Percentiles rank a stretch among this genome's conserved stretches.
phyloP scores from a whole-genome alignment of 2,329 filamentous ascomycete genomes.

The Pseudocercospora fuligena region DNA sequence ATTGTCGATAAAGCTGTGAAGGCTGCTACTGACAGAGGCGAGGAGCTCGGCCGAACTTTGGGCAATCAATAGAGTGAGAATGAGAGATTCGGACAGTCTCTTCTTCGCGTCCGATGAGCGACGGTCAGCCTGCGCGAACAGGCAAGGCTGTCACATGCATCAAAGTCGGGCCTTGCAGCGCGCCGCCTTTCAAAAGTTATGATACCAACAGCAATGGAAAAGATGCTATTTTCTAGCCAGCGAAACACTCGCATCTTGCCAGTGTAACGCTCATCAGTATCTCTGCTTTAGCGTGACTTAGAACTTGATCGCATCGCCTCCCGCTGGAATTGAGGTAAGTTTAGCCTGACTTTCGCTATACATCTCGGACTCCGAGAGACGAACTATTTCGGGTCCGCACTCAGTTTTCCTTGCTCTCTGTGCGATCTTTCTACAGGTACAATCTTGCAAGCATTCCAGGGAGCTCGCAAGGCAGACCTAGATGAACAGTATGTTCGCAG shows the following conservation, averaged over 20 bases:
- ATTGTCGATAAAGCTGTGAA: conserved; percentile 37
- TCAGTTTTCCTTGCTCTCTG: not conserved
- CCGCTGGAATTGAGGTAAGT: not conserved
- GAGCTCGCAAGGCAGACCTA: not conserved
- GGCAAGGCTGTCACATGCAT: not conserved
- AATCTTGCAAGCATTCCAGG: not conserved
- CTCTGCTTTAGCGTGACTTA: not conserved
- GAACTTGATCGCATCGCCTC: not conserved
- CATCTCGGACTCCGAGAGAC: not conserved
- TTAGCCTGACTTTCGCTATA: conserved; percentile 2
- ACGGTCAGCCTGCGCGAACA: not conserved
- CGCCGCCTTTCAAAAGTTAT: not conserved
- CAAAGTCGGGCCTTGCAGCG: not conserved
- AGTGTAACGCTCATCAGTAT: not conserved
- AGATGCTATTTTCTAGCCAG: not conserved
- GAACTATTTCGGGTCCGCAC: conserved; percentile 1
- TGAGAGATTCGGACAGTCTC: not conserved
- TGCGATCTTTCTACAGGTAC: not conserved
- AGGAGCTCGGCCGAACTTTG: conserved; percentile 33
- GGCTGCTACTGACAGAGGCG: conserved; percentile 33
- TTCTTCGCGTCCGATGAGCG: not conserved
- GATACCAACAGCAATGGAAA: not conserved
- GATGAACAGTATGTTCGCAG: not conserved
- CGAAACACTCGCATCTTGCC: not conserved
- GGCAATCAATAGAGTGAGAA: conserved; percentile 31